Base-by-base conservation (phyloP, 2,329 filamentous ascomycete genomes). In the Sporothrix humicola region DNA sequence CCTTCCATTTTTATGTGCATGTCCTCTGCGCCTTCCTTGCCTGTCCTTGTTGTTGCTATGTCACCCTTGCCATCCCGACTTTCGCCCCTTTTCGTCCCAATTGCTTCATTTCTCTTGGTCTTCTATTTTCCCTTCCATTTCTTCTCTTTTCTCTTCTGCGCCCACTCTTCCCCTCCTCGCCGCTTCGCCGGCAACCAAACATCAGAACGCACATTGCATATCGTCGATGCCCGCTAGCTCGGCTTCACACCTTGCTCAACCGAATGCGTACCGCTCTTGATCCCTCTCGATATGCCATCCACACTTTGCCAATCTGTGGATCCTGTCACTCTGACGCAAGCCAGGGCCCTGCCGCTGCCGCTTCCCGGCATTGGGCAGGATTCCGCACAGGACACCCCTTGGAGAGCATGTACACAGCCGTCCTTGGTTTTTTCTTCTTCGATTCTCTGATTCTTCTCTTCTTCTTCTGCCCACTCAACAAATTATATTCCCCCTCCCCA, bases 241-340 rank as follows among this genome's bases (percentile, higher is more conserved):
- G 70, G 70, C 58, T 72, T 54, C 70, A 65, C 59, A 66, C 61
- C 71, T 72, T 48, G 50, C 61, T 66, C 71, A 66, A 42, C 26
- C 71, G 61, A 72, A 68, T 72, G n/a, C 31, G 48, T 61, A 61
- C 69, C 69, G 56, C 54, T 31, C 46, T 42, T 10, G 72, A 73
- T 61, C 54, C 48, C 54, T 61, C 42, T 59, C 54, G 23, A 70
- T 65, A 68, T 73, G 72, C 65, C 52, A 63, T 61, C 72, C 72
- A 65, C 26, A 65, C 54, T 56, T 65, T 58, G 58, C 54, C 26
- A 73, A 54, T 70, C 72, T 63, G 65, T 73, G 72, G 72, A 63
- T 73, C 72, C 54, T 20, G 54, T 52, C 56, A 52, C 42, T 70
- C 48, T 72, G 70, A 72, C 48, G 70, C 70, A 72, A 65, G 70